phyloP scores from a whole-genome alignment of 2,329 filamentous ascomycete genomes.

The Pseudogymnoascus sp. region DNA sequence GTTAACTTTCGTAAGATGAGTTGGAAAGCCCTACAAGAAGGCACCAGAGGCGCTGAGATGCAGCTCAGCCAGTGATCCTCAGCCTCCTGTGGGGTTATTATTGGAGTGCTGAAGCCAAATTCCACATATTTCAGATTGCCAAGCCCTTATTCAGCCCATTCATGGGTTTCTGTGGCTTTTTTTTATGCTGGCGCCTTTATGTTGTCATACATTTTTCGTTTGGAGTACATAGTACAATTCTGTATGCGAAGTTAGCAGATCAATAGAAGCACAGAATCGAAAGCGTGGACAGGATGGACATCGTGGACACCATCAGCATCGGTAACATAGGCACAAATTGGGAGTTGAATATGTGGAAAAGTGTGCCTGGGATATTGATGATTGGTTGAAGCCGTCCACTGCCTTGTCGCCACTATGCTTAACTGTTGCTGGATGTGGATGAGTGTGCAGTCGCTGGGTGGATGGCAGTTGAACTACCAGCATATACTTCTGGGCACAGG shows the following conservation, averaged over 20 bases:
- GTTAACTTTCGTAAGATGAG: neutral
- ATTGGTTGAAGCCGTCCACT: neutral
- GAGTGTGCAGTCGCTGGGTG: neutral
- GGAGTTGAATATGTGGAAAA: neutral
- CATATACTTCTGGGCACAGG: neutral
- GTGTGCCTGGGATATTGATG: neutral
- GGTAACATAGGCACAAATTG: neutral
- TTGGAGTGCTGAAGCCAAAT: neutral
- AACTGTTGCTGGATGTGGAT: constrained; percentile 1
- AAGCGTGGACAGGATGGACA: constrained; percentile 5
- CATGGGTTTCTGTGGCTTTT: neutral
- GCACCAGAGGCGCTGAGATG: neutral
- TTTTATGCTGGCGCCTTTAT: constrained; percentile 2
- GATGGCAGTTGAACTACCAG: neutral
- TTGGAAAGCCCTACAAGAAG: neutral
- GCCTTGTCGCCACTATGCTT: constrained; percentile 6
- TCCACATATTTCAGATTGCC: neutral
- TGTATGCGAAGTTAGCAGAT: neutral
- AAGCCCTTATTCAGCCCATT: neutral
- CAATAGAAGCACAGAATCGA: constrained; percentile 2
- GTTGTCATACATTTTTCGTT: neutral
- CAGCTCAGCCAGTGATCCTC: neutral
- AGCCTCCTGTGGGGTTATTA: neutral
- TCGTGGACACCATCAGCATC: neutral
- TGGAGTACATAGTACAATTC: neutral